Base-by-base conservation (phyloP, 2,329 filamentous ascomycete genomes). In the Aspergillus melleus region DNA sequence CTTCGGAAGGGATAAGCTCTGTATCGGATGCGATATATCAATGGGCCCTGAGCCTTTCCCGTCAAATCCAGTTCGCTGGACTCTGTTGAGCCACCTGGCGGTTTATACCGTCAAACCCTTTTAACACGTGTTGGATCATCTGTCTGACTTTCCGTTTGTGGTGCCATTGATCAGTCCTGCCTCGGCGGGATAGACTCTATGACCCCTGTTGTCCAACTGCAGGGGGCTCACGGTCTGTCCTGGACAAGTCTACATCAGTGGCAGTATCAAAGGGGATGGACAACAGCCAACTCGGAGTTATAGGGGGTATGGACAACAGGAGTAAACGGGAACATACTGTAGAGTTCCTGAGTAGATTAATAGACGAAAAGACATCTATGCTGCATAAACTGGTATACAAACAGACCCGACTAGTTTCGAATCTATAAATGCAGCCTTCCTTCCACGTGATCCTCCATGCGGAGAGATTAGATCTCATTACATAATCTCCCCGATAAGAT, bases 11-110 rank as follows among this genome's bases (percentile, higher is more conserved):
- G 74, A 76, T 77, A 76, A 76, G 79, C 79, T 81, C 79, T 81
- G 79, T 81, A 81, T 81, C 79, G 74, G 77, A 75, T 72, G 79
- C 79, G 79, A 80, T 72, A 81, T 71, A 81, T 80, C 69, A 74
- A 80, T 19, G 4, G 65, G 60, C 57, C 62, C 9, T 66, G 47
- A 32, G 55, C 39, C 24, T 49, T 62, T 55, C 62, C 56, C 60
- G 62, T 59, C 22, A 51, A 50, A 56, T 55, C 58, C 60, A 46
- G 52, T 57, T 39, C 53, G 54, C 64, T 61, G 52, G 60, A 58
- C 59, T 58, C 59, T 54, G 58, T 54, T 58, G 54, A 59, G 10
- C 44, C 20, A 46, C 42, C 24, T 24, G 44, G 19, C 44, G 44
- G 44, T 42, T 6, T 24, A 24, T 36, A 22, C 22, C 44, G 22